A percentile compares a stretch with the other conserved stretches of the same genome.
phyloP scores from a whole-genome alignment of 805 yeast genomes.

The Candida awuae region DNA sequence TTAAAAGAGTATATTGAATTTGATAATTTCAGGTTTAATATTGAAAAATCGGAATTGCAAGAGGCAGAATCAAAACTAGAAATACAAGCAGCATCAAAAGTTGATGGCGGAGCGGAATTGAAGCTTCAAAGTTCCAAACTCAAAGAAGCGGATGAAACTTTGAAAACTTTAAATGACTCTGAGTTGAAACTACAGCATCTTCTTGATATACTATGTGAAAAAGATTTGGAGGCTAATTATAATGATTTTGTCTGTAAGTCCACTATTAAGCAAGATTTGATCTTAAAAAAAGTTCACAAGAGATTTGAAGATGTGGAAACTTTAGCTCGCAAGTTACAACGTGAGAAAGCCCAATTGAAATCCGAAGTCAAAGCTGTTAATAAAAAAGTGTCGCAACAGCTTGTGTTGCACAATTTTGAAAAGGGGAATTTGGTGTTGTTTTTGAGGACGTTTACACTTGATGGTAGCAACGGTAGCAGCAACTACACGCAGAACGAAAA shows the following conservation, averaged over 20 bases:
- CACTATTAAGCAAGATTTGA: slow-evolving; percentile 20
- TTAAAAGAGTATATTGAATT: neutral
- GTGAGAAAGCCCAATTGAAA: slow-evolving; percentile 50
- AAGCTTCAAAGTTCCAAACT: no score
- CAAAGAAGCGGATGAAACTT: slow-evolving; percentile 1
- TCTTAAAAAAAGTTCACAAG: slow-evolving; percentile 42
- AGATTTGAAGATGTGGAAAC: slow-evolving; percentile 86
- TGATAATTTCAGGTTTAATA: neutral
- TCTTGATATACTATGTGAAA: neutral
- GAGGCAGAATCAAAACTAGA: slow-evolving; percentile 16
- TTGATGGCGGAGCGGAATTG: no score
- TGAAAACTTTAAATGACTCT: neutral
- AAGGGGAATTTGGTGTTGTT: slow-evolving; percentile 75
- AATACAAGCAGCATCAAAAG: neutral
- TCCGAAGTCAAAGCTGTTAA: slow-evolving; percentile 37
- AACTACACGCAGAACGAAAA: neutral
- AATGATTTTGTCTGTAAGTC: slow-evolving; percentile 23
- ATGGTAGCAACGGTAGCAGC: no score
- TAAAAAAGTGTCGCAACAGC: slow-evolving; percentile 37
- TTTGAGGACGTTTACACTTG: slow-evolving; percentile 52
- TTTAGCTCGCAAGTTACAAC: slow-evolving; percentile 76
- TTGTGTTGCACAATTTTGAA: slow-evolving; percentile 61
- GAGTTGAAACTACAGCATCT: neutral
- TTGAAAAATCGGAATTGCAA: neutral
- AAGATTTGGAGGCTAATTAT: slow-evolving; percentile 29